Evolutionary conservation across 2,329 filamentous ascomycete species (phyloP), one percentile per base, ranked within the genome.

Genomic region (Phyllosticta citriasiana): DNA sequence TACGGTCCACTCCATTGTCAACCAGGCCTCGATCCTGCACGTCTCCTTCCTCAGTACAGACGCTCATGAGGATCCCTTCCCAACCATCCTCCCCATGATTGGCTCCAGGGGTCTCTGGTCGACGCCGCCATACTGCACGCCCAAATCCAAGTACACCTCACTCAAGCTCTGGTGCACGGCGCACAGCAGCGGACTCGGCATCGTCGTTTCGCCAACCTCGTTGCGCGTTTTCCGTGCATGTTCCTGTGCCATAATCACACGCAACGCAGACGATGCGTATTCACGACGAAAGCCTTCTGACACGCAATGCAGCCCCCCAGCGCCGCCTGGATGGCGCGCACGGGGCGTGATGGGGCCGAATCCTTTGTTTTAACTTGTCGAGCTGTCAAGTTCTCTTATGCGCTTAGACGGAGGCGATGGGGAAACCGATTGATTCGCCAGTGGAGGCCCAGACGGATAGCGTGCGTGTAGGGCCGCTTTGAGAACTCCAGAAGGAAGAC

Each of bases 71-170:
- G 82, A 85, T 59, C 86, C 87, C 1, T 94, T 92, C 69, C 89
- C 90, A 2, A 83, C 84, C 57, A 86, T 87, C 59, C 80, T 96
- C 1, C 91, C 91, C 63, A 93, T 95, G 89, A 89, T 95, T 67
- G 89, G 89, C 57, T 85, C 89, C 67, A 88, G 94, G 81, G 88
- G 85, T 14, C 88, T 85, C 16, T 57, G 24, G 9, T 51, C 35
- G n/a, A 27, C 14, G 1, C 55, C 33, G 3, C 55, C 55, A 16
- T 40, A 50, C 9, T 57, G 55, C 19, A 57, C 24, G 24, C 47
- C 55, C 55, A 47, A 25, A 27, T 12, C n/a, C 10, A 57, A 25
- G 8, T 57, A 47, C 19, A 25, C n/a, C 22, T 57, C 55, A 10
- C 30, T 12, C 33, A 57, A 19, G 9, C 30, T 24, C 10, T 50